These are phyloP conservation scores for Ogataea trehalophila DNA, from an alignment of 805 yeast species.

Conservation along the genomic window DNA sequence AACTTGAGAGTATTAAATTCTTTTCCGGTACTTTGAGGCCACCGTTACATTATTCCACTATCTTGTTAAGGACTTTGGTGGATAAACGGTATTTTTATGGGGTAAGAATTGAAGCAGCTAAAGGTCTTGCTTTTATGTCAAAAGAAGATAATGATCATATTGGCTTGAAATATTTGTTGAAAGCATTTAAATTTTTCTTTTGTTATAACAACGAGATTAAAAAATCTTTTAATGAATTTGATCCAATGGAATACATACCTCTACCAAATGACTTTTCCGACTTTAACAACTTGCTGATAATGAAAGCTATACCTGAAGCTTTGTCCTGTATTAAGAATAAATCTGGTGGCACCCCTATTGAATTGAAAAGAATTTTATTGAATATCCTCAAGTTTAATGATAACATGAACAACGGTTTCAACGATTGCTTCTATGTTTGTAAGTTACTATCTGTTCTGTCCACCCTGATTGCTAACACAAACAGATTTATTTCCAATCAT, in stretches of 20 bases:
- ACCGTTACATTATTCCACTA: conserved; percentile 62
- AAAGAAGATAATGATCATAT: conserved; percentile 55
- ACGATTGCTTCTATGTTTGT: conserved; percentile 65
- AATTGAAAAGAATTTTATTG: conserved; percentile 57
- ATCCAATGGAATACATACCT: conserved; percentile 51
- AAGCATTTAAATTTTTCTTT: conserved; percentile 61
- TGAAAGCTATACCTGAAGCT: conserved; percentile 61
- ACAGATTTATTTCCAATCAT: conserved; percentile 21
- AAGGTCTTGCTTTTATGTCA: conserved; percentile 67
- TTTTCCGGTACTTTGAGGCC: conserved; percentile 62
- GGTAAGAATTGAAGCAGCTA: conserved; percentile 80
- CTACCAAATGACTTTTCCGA: conserved; percentile 76
- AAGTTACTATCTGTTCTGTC: conserved; percentile 54
- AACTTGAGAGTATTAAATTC: conserved; percentile 71
- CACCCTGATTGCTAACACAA: conserved; percentile 22
- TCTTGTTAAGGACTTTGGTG: conserved; percentile 72
- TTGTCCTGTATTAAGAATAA: conserved; percentile 58
- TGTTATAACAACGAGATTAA: conserved; percentile 55
- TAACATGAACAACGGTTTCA: conserved; percentile 70
- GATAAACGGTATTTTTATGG: conserved; percentile 87
- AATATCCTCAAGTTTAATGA: conserved; percentile 80
- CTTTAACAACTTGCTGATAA: conserved; percentile 62
- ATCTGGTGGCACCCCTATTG: conserved; percentile 51
- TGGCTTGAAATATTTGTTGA: conserved; percentile 69
- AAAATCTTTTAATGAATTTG: conserved; percentile 21